Percentiles rank a stretch among this genome's conserved stretches.
Evolutionary conservation across 805 yeast species (phyloP).

Genomic region (Wickerhamiella brachini): DNA sequence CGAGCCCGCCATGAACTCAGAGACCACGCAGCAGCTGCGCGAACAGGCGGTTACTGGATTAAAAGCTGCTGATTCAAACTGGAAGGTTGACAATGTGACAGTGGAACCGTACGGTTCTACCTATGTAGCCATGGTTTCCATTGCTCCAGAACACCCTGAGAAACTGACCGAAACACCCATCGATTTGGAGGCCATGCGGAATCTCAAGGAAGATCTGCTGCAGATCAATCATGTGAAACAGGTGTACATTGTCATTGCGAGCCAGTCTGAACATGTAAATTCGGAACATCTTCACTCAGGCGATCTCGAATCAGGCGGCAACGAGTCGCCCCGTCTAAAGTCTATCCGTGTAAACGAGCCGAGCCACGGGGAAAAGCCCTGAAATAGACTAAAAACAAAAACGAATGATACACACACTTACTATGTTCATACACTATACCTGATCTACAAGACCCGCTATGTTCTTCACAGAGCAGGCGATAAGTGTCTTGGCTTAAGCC

Average conservation of each 20-base stretch:
- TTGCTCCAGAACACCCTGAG: not conserved
- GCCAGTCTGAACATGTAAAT: too few relatives aligned
- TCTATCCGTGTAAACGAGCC: too few relatives aligned
- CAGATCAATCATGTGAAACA: slow-evolving; percentile 14
- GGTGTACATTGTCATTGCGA: slow-evolving; percentile 12
- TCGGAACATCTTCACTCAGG: too few relatives aligned
- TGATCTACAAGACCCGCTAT: too few relatives aligned
- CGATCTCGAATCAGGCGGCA: too few relatives aligned
- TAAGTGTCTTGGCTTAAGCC: too few relatives aligned
- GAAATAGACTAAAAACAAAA: too few relatives aligned
- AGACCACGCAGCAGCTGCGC: slow-evolving; percentile 9
- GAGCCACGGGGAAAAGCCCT: too few relatives aligned
- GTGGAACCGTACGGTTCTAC: slow-evolving; percentile 19
- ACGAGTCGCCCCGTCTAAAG: too few relatives aligned
- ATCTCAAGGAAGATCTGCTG: slow-evolving; percentile 9
- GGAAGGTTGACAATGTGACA: slow-evolving; percentile 7
- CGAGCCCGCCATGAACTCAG: slow-evolving; percentile 10
- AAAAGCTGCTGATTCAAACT: slow-evolving; percentile 7
- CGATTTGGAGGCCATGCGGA: slow-evolving; percentile 4
- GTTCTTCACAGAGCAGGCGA: too few relatives aligned
- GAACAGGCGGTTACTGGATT: slow-evolving; percentile 6
- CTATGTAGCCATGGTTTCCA: slow-evolving; percentile 13
- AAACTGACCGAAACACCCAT: not conserved
- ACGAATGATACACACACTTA: too few relatives aligned
- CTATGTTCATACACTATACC: too few relatives aligned